A percentile compares a stretch with the other conserved stretches of the same genome.
These are phyloP conservation scores for Phialophora verrucosa DNA, from an alignment of 2,329 filamentous ascomycete genomes.

Conservation along the genomic window DNA sequence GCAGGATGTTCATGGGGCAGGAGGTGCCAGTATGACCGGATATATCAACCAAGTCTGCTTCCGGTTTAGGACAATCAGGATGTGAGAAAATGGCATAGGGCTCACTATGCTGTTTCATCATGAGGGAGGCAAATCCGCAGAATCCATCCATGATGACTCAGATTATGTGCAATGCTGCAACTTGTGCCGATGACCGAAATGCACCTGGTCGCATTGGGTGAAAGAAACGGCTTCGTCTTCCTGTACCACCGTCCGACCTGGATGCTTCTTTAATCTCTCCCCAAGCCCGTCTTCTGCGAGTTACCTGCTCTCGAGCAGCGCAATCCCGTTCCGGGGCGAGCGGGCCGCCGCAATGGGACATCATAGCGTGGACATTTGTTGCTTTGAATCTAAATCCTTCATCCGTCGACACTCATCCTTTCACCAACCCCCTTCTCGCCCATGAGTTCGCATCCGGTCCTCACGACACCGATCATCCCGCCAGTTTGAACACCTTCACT, in stretches of 20 bases:
- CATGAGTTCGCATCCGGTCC: slow-evolving; percentile 82
- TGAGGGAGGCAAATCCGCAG: not conserved
- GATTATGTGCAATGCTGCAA: not conserved
- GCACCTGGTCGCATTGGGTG: not conserved
- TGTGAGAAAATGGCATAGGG: not conserved
- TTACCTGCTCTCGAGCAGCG: not conserved
- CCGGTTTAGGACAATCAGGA: not conserved
- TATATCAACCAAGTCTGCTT: not conserved
- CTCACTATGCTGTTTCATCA: not conserved
- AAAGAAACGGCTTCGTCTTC: not conserved
- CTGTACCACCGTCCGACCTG: not conserved
- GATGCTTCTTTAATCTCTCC: not conserved
- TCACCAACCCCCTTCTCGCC: slow-evolving; percentile 46
- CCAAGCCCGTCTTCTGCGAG: not conserved
- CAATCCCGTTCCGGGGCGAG: not conserved
- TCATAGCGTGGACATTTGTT: not conserved
- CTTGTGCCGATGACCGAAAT: not conserved
- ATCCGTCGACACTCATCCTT: slow-evolving; percentile 35
- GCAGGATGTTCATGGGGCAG: not conserved
- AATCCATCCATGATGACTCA: not conserved
- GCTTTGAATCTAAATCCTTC: slow-evolving; percentile 2
- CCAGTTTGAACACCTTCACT: slow-evolving; percentile 90
- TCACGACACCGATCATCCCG: slow-evolving; percentile 85
- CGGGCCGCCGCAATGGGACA: too few relatives aligned
- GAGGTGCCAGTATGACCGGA: not conserved